Percentiles rank a stretch among this genome's conserved stretches.
Conservation (phyloP, 805 yeast genomes). For the Sugiyamaella boreocaroliniensis region DNA sequence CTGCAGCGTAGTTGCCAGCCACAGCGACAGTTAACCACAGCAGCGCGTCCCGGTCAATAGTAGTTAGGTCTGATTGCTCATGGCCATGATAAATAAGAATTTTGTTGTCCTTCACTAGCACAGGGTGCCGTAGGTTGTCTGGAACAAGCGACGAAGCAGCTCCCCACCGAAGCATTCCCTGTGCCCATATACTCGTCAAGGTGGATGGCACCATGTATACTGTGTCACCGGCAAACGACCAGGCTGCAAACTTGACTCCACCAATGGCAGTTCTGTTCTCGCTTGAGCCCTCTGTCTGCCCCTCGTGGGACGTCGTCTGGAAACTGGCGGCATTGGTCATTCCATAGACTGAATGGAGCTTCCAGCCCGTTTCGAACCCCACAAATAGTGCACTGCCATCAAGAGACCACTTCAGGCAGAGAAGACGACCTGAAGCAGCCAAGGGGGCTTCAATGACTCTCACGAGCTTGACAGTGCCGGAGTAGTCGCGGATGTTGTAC, state of each 20-base stretch:
- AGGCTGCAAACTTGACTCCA: constrained; percentile 26
- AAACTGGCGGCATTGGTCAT: constrained; percentile 39
- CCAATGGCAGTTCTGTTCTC: constrained; percentile 21
- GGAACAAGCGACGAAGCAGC: constrained; percentile 21
- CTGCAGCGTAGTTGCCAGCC: constrained; percentile 41
- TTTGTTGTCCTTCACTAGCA: constrained; percentile 36
- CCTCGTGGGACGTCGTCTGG: constrained; percentile 7
- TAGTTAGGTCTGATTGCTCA: constrained; percentile 37
- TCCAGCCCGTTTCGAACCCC: constrained; percentile 41
- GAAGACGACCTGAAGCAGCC: constrained; percentile 22
- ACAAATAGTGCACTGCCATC: constrained; percentile 31
- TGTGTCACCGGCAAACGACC: constrained; percentile 34
- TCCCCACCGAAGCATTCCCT: constrained; percentile 29
- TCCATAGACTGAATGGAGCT: constrained; percentile 42
- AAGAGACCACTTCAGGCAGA: constrained; percentile 33
- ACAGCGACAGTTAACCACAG: constrained; percentile 43
- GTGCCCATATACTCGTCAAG: constrained; percentile 15
- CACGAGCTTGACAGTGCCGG: constrained; percentile 27
- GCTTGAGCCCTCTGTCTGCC: background rate
- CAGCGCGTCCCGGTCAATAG: constrained; percentile 37
- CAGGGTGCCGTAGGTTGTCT: constrained; percentile 37
- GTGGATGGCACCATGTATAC: constrained; percentile 29
- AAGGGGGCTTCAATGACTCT: constrained; percentile 28
- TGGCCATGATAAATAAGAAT: constrained; percentile 42
- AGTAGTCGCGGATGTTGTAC: constrained; percentile 34